phyloP scores from a whole-genome alignment of 345 rosid species.

The Aquilaria sinensis region DNA sequence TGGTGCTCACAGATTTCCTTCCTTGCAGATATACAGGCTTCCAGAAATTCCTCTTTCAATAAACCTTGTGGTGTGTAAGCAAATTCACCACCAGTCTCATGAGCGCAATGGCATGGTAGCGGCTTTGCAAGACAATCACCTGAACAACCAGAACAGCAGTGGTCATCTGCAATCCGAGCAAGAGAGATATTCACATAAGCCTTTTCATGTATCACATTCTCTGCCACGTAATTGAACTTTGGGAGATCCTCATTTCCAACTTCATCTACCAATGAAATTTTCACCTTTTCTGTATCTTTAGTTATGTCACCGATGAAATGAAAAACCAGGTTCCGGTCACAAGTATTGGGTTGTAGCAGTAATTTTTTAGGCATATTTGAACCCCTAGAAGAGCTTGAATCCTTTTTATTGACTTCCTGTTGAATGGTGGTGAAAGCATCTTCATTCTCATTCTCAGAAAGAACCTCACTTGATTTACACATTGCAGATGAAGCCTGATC shows the following conservation, averaged over 20 bases:
- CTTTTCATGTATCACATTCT: conserved; percentile 48
- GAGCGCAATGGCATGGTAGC: conserved; percentile 70
- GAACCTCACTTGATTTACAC: conserved; percentile 7
- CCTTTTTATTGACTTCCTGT: conserved; percentile 8
- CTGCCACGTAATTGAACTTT: conserved; percentile 59
- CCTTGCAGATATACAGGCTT: conserved; percentile 34
- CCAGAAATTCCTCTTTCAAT: conserved; percentile 50
- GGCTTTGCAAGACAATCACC: conserved; percentile 62
- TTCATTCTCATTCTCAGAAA: conserved; percentile 2
- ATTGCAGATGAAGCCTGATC: conserved; percentile 21
- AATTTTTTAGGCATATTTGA: conserved; percentile 15
- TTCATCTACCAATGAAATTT: conserved; percentile 53
- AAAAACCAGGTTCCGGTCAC: conserved; percentile 20
- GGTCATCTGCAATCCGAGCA: conserved; percentile 69
- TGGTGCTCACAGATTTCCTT: conserved; percentile 27
- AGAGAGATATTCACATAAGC: conserved; percentile 60
- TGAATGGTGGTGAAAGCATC: neutral
- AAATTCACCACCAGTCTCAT: conserved; percentile 82
- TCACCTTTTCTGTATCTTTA: conserved; percentile 55
- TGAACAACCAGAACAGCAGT: conserved; percentile 60
- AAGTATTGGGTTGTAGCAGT: conserved; percentile 11
- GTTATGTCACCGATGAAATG: conserved; percentile 31
- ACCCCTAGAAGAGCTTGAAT: conserved; percentile 19
- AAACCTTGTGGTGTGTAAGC: conserved; percentile 63
- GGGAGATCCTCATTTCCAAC: conserved; percentile 41